These are phyloP conservation scores for Vaccinium darrowii DNA, from an alignment of 148 eudicot genomes.

Conservation along the genomic window DNA sequence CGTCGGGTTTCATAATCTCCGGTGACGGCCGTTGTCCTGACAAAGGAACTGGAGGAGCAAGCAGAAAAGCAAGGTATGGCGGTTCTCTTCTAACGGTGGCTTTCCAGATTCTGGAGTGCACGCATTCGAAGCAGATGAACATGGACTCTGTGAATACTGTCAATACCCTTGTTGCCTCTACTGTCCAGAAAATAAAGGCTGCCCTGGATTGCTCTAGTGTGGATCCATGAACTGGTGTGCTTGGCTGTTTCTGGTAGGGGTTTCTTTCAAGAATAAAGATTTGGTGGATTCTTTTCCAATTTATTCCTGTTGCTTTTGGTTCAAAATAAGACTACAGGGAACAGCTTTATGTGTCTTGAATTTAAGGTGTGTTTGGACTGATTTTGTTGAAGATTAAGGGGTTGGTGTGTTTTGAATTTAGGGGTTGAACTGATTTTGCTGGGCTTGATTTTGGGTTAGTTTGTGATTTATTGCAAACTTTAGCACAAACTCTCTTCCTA, in stretches of 20 bases:
- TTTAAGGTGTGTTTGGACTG: background rate
- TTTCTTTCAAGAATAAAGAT: background rate
- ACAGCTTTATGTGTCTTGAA: background rate
- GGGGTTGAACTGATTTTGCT: too few species aligned
- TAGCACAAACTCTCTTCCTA: background rate
- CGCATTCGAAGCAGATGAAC: conserved; percentile 10
- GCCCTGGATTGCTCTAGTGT: conserved; percentile 17
- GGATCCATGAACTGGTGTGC: background rate
- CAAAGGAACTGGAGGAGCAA: conserved; percentile 14
- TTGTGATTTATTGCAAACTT: background rate
- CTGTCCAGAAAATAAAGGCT: conserved; percentile 27
- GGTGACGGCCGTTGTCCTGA: conserved; percentile 24
- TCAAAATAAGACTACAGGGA: background rate
- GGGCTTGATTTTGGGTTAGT: background rate
- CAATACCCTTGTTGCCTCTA: conserved; percentile 21
- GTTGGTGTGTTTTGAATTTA: background rate
- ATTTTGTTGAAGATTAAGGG: background rate
- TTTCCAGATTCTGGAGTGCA: conserved; percentile 35
- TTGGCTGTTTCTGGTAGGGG: background rate
- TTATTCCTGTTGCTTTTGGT: background rate
- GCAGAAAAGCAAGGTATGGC: conserved; percentile 5
- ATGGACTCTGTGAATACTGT: conserved; percentile 18
- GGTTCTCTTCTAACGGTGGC: conserved; percentile 46
- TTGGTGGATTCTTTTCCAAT: too few species aligned
- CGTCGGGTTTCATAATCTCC: conserved; percentile 46